Percentiles rank a stretch among this genome's conserved stretches.
Conservation (phyloP, 345 rosid genomes). For the Camelina hispida region DNA sequence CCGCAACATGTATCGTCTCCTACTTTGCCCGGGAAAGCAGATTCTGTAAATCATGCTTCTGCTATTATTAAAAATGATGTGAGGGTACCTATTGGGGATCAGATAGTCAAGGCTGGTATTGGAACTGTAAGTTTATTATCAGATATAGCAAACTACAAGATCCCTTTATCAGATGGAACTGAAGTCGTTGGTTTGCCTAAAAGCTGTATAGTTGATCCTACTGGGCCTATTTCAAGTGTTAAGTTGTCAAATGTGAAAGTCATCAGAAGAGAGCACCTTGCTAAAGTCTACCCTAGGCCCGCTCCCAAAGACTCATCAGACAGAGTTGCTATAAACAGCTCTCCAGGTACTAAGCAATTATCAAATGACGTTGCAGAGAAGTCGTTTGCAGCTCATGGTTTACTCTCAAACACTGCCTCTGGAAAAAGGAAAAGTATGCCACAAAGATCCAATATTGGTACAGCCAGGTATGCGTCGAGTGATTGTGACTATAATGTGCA, state of each 20-base stretch:
- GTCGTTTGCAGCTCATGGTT: slow-evolving; percentile 32
- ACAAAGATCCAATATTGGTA: slow-evolving; percentile 47
- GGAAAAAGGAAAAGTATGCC: slow-evolving; percentile 61
- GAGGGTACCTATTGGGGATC: slow-evolving; percentile 59
- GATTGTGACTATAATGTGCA: slow-evolving; percentile 46
- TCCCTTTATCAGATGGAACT: slow-evolving; percentile 62
- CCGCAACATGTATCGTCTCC: slow-evolving; percentile 54
- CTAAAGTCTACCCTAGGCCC: slow-evolving; percentile 56
- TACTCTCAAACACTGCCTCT: slow-evolving; percentile 3
- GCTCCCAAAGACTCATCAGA: slow-evolving; percentile 47
- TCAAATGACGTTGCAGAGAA: slow-evolving; percentile 46
- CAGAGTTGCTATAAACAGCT: slow-evolving; percentile 41
- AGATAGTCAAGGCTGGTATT: slow-evolving; percentile 72
- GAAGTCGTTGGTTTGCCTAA: slow-evolving; percentile 44
- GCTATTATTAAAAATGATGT: slow-evolving; percentile 47
- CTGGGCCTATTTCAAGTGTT: slow-evolving; percentile 50
- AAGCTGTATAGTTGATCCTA: slow-evolving; percentile 61
- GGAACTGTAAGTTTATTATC: slow-evolving; percentile 66
- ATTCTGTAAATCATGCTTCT: slow-evolving; percentile 55
- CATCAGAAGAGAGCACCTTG: slow-evolving; percentile 54
- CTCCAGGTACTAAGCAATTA: slow-evolving; percentile 48
- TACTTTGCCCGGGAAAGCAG: slow-evolving; percentile 50
- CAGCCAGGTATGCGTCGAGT: slow-evolving; percentile 45
- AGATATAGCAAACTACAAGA: slow-evolving; percentile 71
- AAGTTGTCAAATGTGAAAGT: slow-evolving; percentile 61